phyloP scores from a whole-genome alignment of 2,329 filamentous ascomycete genomes.

The Diplodia intermedia region DNA sequence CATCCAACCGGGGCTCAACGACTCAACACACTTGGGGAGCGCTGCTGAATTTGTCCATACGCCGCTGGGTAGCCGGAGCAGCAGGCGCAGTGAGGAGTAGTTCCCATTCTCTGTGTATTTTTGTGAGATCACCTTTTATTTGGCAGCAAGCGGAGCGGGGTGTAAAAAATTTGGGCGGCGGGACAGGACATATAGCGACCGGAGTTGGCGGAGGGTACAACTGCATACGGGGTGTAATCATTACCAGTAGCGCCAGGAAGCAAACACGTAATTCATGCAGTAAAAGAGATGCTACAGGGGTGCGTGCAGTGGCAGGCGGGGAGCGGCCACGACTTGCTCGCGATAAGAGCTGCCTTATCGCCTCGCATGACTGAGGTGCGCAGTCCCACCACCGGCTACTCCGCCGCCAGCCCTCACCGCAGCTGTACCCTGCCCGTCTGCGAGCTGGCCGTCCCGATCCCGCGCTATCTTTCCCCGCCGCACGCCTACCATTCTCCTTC shows the following conservation, averaged over 20 bases:
- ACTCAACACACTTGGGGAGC: slow-evolving; percentile 45
- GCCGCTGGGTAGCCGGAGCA: slow-evolving; percentile 24
- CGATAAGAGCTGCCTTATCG: slow-evolving; percentile 23
- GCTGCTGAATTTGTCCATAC: slow-evolving; percentile 47
- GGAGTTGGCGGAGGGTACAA: slow-evolving; percentile 19
- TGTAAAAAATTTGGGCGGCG: slow-evolving; percentile 28
- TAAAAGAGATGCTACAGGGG: neutral
- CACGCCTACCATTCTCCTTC: neutral
- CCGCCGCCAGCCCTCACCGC: slow-evolving; percentile 21
- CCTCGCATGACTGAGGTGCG: slow-evolving; percentile 15
- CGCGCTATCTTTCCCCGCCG: neutral
- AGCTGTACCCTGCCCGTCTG: slow-evolving; percentile 20
- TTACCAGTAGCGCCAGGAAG: slow-evolving; percentile 20
- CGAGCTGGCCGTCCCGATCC: neutral
- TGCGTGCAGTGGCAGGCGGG: neutral
- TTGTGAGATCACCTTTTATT: slow-evolving; percentile 26
- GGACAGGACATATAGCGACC: slow-evolving; percentile 26
- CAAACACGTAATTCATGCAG: slow-evolving; percentile 27
- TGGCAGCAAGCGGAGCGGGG: slow-evolving; percentile 11
- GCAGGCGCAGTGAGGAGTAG: slow-evolving; percentile 11
- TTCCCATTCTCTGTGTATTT: slow-evolving; percentile 27
- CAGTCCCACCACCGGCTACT: slow-evolving; percentile 7
- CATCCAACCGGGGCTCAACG: slow-evolving; percentile 44
- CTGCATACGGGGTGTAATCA: slow-evolving; percentile 19
- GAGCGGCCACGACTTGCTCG: slow-evolving; percentile 14